Evolutionary conservation across 2,329 filamentous ascomycete genomes (phyloP).

Genomic region (Botrytis medusae): DNA sequence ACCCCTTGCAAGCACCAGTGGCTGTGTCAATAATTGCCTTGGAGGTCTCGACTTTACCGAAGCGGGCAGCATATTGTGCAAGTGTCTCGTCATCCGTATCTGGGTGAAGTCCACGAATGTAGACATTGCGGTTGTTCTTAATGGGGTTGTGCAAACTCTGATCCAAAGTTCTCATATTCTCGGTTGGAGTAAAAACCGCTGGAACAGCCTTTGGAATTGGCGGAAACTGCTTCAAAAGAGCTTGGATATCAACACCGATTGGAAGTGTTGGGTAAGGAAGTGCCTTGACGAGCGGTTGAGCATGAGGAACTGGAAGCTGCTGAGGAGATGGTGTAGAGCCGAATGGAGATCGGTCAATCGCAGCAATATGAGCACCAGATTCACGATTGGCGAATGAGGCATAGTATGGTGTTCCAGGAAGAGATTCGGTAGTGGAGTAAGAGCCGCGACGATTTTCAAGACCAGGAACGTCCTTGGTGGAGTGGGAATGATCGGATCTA

Average conservation of each 20-base stretch:
- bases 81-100: slow-evolving; percentile 93
- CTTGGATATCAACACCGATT: slow-evolving; percentile 51
- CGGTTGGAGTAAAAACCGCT: slow-evolving; percentile 80
- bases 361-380: slow-evolving; percentile 57
- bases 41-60: slow-evolving; percentile 91
- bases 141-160: slow-evolving; percentile 93
- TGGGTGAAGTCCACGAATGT: slow-evolving; percentile 93
- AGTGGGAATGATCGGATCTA: slow-evolving; percentile 35
- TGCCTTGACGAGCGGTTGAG: slow-evolving; percentile 39
- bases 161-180: slow-evolving; percentile 84
- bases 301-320: slow-evolving; percentile 49
- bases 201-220: slow-evolving; percentile 85
- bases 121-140: slow-evolving; percentile 92
- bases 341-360: slow-evolving; percentile 58
- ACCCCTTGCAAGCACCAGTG: slow-evolving; percentile 96
- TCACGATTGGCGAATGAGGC: slow-evolving; percentile 59
- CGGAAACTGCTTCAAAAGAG: slow-evolving; percentile 72
- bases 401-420: slow-evolving; percentile 65
- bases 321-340: slow-evolving; percentile 68
- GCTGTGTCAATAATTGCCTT: slow-evolving; percentile 98
- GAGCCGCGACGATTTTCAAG: slow-evolving; percentile 66
- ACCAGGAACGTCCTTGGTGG: slow-evolving; percentile 52
- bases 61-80: slow-evolving; percentile 77
- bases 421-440: slow-evolving; percentile 67
- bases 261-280: slow-evolving; percentile 38